phyloP scores from a whole-genome alignment of 805 yeast genomes.

The Saccharomyces cerevisiae region DNA sequence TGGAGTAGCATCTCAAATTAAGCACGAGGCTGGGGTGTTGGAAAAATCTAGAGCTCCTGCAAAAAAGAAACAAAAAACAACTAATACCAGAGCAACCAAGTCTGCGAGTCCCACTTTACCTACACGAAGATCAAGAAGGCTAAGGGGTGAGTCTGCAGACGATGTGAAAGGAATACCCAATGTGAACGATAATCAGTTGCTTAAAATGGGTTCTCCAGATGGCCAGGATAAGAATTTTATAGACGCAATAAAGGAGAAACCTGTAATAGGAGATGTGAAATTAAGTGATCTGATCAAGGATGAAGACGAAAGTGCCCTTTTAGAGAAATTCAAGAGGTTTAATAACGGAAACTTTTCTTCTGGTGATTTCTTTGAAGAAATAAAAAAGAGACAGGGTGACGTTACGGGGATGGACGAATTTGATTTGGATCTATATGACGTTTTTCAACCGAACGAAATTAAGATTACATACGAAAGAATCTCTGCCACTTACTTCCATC shows the following conservation, averaged over 20 bases:
- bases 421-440: conserved; percentile 42
- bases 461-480: conserved; percentile 64
- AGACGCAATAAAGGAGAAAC: conserved; percentile 45
- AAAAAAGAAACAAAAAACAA: conserved; percentile 19
- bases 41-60: conserved; percentile 23
- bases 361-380: conserved; percentile 61
- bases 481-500: conserved; percentile 70
- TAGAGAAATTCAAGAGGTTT: conserved; percentile 26
- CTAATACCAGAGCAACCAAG: conserved; percentile 5
- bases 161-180: conserved; percentile 30
- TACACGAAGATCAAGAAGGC: conserved; percentile 65
- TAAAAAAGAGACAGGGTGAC: conserved; percentile 37
- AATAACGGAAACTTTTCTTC: conserved; percentile 40
- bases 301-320: conserved; percentile 30
- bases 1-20: conserved; percentile 45
- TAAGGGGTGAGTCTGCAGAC: conserved; percentile 63
- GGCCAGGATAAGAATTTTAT: conserved; percentile 32
- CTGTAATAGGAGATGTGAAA: conserved; percentile 59
- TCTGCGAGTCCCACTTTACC: conserved; percentile 36
- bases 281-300: conserved; percentile 49
- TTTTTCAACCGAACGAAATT: conserved; percentile 60
- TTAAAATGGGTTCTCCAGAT: conserved; percentile 17
- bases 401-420: conserved; percentile 44
- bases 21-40: conserved; percentile 36
- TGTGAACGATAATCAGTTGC: conserved; percentile 18